Percentiles rank a stretch among this genome's conserved stretches.
Evolutionary conservation across 2,329 filamentous ascomycete species (phyloP).

Genomic region (Juglanconis juglandina): DNA sequence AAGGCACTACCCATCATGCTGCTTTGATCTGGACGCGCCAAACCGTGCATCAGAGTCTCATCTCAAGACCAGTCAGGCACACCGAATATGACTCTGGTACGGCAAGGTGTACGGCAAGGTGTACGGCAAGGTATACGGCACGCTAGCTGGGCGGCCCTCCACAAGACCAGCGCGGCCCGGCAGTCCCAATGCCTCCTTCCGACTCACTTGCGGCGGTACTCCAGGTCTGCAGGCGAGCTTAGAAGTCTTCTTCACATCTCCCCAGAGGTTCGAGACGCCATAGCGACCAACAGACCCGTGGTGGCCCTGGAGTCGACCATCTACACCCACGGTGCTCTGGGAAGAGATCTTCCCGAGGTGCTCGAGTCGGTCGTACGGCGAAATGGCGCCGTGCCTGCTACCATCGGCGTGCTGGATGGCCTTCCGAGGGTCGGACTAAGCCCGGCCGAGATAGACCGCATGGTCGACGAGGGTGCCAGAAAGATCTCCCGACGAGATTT

Average conservation of each 20-base stretch:
- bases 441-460: conserved; percentile 66
- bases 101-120: not conserved
- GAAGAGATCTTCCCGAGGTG: conserved; percentile 53
- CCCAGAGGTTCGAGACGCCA: conserved; percentile 76
- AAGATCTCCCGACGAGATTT: conserved; percentile 89
- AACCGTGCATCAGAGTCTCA: too few species aligned
- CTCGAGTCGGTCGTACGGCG: conserved; percentile 78
- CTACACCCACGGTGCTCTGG: conserved; percentile 89
- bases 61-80: not conserved
- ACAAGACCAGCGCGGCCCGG: not conserved
- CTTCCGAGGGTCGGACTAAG: conserved; percentile 76
- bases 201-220: not conserved
- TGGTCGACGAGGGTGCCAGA: conserved; percentile 68
- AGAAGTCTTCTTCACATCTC: conserved; percentile 63
- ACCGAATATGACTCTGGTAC: conserved; percentile 2
- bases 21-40: too few species aligned
- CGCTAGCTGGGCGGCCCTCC: not conserved
- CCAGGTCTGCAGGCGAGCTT: conserved; percentile 24
- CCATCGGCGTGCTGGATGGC: conserved; percentile 83
- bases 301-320: conserved; percentile 95
- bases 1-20: too few species aligned
- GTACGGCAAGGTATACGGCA: not conserved
- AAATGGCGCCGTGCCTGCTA: conserved; percentile 82
- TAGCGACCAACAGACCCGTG: conserved; percentile 72
- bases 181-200: not conserved